Percentiles rank a stretch among this genome's conserved stretches.
Evolutionary conservation across 495 filamentous ascomycete genomes (phyloP).

Genomic region (Neurospora sp.): DNA sequence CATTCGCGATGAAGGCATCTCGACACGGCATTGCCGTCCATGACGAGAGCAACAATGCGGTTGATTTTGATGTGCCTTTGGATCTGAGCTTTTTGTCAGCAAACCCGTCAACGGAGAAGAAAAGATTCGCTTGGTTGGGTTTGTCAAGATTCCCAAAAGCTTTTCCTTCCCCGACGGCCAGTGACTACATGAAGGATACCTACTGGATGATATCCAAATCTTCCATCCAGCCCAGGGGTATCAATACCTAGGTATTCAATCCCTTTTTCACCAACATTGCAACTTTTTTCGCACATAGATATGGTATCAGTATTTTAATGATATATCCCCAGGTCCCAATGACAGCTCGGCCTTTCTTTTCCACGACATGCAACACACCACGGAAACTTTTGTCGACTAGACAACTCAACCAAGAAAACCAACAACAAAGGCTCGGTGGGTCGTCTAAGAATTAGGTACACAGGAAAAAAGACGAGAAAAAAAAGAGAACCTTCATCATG

Average conservation of each 20-base stretch:
- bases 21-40: no score
- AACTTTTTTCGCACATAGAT: neutral
- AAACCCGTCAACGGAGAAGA: no score
- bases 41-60: no score
- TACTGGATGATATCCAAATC: no score
- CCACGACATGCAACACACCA: neutral
- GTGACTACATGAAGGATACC: neutral
- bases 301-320: neutral
- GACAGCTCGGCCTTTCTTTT: neutral
- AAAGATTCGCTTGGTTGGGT: no score
- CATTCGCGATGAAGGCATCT: no score
- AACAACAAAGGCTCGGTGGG: neutral
- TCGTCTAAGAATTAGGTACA: neutral
- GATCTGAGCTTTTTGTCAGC: no score
- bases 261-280: neutral
- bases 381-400: neutral
- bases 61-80: no score
- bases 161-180: neutral
- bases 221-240: neutral
- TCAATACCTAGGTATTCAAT: neutral
- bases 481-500: neutral
- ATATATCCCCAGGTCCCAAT: neutral
- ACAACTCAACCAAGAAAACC: neutral
- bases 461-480: neutral
- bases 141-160: no score